Evolutionary conservation across 2,329 filamentous ascomycete species (phyloP).

Genomic region (Lithohypha guttulata): DNA sequence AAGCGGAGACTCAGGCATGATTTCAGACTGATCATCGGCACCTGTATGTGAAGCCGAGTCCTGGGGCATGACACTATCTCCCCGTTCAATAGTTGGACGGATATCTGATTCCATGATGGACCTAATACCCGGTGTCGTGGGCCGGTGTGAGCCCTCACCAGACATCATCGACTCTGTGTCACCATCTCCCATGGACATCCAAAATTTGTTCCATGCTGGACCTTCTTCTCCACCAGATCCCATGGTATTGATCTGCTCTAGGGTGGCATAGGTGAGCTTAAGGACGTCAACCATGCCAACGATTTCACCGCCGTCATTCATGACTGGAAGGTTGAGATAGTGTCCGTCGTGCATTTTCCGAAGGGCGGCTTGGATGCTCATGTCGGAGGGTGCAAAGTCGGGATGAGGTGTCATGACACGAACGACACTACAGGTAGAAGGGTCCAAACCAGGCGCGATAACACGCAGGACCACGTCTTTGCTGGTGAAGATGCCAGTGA

Average conservation of each 20-base stretch:
- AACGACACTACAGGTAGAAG: constrained; percentile 89
- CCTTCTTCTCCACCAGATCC: constrained; percentile 78
- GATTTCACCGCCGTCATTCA: constrained; percentile 95
- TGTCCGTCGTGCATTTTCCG: constrained; percentile 99
- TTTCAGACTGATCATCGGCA: constrained; percentile 54
- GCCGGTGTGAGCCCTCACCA: constrained; percentile 71
- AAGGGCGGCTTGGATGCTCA: constrained; percentile 96
- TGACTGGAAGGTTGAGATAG: constrained; percentile 94
- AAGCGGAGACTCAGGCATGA: constrained; percentile 40
- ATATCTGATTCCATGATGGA: constrained; percentile 75
- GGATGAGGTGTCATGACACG: constrained; percentile 98
- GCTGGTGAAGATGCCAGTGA: constrained; percentile 98
- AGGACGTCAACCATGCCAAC: constrained; percentile 99
- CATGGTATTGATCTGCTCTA: constrained; percentile 90
- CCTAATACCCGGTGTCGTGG: constrained; percentile 55
- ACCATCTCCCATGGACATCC: constrained; percentile 77
- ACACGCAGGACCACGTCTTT: constrained; percentile 98
- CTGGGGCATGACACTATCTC: constrained; percentile 79
- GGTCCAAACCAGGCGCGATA: constrained; percentile 91
- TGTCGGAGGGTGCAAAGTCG: constrained; percentile 95
- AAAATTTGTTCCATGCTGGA: constrained; percentile 99
- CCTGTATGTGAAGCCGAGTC: constrained; percentile 93
- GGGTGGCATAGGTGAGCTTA: constrained; percentile 92
- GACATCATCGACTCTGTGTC: constrained; percentile 96
- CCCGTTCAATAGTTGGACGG: constrained; percentile 52